These are phyloP conservation scores for Salisapilia sapeloensis DNA, from an alignment of 352 stramenopile genomes.

Conservation along the genomic window DNA sequence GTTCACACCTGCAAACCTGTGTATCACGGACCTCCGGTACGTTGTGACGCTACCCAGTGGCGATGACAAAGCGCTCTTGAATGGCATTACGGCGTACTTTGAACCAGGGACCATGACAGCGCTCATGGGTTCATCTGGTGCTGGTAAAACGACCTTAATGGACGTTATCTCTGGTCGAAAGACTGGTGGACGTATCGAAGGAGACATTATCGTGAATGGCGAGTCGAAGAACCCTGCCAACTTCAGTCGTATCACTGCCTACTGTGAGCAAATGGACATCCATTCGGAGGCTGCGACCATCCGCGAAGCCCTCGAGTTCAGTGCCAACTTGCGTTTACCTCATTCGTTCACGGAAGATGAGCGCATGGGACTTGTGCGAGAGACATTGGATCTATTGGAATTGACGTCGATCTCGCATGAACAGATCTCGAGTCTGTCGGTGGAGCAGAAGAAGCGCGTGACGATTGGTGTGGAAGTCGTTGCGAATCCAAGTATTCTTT, in stretches of 20 bases:
- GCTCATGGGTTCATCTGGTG: constrained; percentile 52
- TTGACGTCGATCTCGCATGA: constrained; percentile 17
- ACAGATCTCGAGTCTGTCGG: constrained; percentile 30
- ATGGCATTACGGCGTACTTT: constrained; percentile 26
- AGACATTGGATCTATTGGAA: constrained; percentile 39
- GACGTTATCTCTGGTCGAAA: constrained; percentile 62
- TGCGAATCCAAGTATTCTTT: constrained; percentile 86
- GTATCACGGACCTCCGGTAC: constrained; percentile 33
- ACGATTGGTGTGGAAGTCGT: constrained; percentile 87
- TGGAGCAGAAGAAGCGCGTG: constrained; percentile 87
- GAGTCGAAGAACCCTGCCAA: constrained; percentile 51
- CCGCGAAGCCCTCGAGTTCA: constrained; percentile 83
- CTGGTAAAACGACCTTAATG: constrained; percentile 49
- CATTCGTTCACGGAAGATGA: constrained; percentile 16
- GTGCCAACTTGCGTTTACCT: constrained; percentile 68
- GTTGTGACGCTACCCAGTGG: constrained; percentile 38
- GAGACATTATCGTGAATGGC: constrained; percentile 82
- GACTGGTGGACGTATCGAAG: constrained; percentile 45
- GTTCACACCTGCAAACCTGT: constrained; percentile 24
- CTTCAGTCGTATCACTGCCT: constrained; percentile 81
- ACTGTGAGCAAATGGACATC: constrained; percentile 87
- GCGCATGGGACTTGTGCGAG: constrained; percentile 27
- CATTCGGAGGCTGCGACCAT: constrained; percentile 75
- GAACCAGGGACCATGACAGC: constrained; percentile 46
- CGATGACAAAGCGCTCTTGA: constrained; percentile 27